phyloP scores from a whole-genome alignment of 2,329 filamentous ascomycete genomes.

The Trichoderma citrinoviride region DNA sequence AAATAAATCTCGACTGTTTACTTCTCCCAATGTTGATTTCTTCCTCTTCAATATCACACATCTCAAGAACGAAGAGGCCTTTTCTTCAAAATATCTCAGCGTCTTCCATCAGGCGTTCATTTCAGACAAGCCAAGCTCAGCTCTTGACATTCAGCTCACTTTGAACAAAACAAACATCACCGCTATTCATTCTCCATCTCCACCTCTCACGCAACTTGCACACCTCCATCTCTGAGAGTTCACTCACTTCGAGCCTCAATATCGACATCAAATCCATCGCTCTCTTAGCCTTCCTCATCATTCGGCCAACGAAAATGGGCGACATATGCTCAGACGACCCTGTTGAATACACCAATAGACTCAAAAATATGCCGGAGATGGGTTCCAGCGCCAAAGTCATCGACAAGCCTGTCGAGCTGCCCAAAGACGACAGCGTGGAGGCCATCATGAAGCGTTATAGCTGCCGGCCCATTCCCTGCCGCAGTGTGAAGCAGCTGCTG shows the following conservation, averaged over 20 bases:
- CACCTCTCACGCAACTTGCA: background rate
- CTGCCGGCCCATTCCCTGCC: background rate
- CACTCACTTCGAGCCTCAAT: background rate
- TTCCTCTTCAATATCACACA: background rate
- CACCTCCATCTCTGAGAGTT: background rate
- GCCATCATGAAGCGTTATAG: background rate
- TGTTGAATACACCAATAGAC: background rate
- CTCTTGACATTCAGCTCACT: background rate
- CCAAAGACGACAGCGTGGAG: background rate
- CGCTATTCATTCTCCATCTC: background rate
- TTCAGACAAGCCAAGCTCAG: background rate
- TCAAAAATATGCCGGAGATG: background rate
- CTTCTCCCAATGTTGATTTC: background rate
- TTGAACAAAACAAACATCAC: background rate
- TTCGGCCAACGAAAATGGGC: background rate
- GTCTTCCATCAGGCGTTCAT: background rate
- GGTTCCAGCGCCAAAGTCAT: background rate
- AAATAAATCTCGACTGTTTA: too few relatives aligned
- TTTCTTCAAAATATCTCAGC: background rate
- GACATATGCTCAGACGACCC: background rate
- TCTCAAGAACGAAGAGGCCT: background rate
- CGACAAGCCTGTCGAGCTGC: background rate
- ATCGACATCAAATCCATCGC: background rate
- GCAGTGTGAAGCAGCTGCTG: slow-evolving; percentile 3
- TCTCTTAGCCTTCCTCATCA: background rate